Evolutionary conservation across 345 rosid genomes (phyloP).

Genomic region (Carallia pectinifolia): DNA sequence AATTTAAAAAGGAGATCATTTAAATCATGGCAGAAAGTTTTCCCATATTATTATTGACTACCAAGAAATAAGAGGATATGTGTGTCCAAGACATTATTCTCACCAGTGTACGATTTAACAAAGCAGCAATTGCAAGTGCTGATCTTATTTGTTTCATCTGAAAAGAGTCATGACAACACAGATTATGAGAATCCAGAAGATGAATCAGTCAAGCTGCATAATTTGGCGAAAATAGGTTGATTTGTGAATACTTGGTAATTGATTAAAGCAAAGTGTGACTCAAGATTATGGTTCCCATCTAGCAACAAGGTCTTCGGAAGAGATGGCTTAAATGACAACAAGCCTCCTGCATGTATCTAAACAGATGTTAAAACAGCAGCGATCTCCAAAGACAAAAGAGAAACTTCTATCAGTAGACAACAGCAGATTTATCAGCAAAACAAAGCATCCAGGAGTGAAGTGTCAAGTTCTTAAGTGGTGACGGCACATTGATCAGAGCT

Average conservation of each 20-base stretch:
- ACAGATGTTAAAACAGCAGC: conserved; percentile 18
- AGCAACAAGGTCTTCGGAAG: conserved; percentile 79
- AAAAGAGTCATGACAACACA: conserved; percentile 23
- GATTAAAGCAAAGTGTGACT: conserved; percentile 72
- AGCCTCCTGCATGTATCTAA: conserved; percentile 67
- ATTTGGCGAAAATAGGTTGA: conserved; percentile 19
- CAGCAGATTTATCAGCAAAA: background rate
- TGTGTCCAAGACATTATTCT: conserved; percentile 24
- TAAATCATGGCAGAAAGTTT: background rate
- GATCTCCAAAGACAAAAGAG: background rate
- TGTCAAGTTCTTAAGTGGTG: background rate
- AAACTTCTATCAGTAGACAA: conserved; percentile 1
- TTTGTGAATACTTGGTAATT: conserved; percentile 74
- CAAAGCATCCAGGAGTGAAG: background rate
- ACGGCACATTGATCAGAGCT: background rate
- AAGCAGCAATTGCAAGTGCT: conserved; percentile 81
- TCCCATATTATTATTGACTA: background rate
- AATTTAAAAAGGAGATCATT: background rate
- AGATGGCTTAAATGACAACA: conserved; percentile 81
- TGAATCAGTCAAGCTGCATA: conserved; percentile 14
- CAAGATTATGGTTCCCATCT: conserved; percentile 77
- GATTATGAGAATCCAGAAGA: conserved; percentile 19
- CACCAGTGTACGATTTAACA: conserved; percentile 89
- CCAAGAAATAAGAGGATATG: background rate
- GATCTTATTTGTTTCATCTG: conserved; percentile 93